Evolutionary conservation across 2,329 filamentous ascomycete genomes (phyloP).

Genomic region (Coleophoma eucalyptorum): DNA sequence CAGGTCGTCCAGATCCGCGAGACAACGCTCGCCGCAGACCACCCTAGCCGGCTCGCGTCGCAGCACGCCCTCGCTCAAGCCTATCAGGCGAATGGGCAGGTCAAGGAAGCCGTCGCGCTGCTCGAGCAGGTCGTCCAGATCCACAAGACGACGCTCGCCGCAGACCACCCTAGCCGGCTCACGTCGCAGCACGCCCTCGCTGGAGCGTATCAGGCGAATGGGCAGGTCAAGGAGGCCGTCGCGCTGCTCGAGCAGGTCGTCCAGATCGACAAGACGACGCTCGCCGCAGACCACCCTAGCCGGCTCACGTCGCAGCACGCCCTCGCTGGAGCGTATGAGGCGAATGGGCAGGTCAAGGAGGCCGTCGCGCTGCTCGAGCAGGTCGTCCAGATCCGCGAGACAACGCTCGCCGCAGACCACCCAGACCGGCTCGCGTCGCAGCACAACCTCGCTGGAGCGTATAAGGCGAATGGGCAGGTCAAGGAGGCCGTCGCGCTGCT

Average conservation of each 20-base stretch:
- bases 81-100: too few relatives aligned
- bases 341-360: neutral
- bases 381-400: neutral
- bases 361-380: neutral
- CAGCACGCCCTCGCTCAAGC: too few relatives aligned
- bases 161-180: constrained; percentile 1
- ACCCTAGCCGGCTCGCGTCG: too few relatives aligned
- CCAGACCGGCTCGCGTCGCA: neutral
- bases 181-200: constrained; percentile 2
- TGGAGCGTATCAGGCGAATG: neutral
- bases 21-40: too few relatives aligned
- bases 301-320: neutral
- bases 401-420: neutral
- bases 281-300: neutral
- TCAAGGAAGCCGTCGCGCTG: neutral
- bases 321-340: neutral
- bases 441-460: neutral
- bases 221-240: neutral
- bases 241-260: neutral
- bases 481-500: neutral
- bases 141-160: neutral
- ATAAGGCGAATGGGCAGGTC: neutral
- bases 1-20: too few relatives aligned
- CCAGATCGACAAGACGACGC: neutral
- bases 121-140: neutral